Base-by-base conservation (phyloP, 257 asterid species). In the Avicennia marina region DNA sequence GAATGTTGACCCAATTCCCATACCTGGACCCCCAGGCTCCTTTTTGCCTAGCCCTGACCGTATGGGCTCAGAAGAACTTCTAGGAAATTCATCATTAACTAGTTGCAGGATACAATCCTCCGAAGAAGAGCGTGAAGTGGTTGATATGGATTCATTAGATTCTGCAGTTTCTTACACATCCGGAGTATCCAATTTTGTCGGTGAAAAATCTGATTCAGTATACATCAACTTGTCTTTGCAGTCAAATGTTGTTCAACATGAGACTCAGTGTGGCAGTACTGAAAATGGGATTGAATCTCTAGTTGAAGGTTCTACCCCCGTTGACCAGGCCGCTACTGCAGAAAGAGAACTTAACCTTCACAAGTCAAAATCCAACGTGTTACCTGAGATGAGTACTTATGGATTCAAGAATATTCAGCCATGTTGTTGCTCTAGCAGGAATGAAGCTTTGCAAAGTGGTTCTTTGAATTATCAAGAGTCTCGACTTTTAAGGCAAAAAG, bases 21-120 rank as follows among this genome's bases (percentile, higher is more conserved):
- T 87, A 58, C 94, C 96, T 0, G 94, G 94, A 22, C 96, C 96
- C 3, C 96, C 94, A 0, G 96, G 96, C 49, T 87, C 89, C 2
- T 87, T 81, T 73, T 73, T 87, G 68, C 96, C 96, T 0, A 87
- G 96, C 45, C 96, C 96, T 1, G 81, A 84, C 43, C 90, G 75
- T 31, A 79, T 73, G 81, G 71, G 66, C 67, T 79, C 90, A 1
- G 91, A 80, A 57, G 94, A 77, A 53, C 65, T 80, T 75, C 87
- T 75, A n/a, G 94, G 85, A 47, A 78, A 74, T 63, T 84, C 96
- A 16, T 78, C 94, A 9, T 61, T 82, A 47, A 80, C 85, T 43
- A 71, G 85, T 13, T 77, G 85, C 70, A 78, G 66, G 60, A 53
- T 75, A 58, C 91, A 69, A 56, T 81, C 96, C 56, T 74, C 80